Evolutionary conservation across 495 filamentous ascomycete species (phyloP).

Genomic region (Lophiostoma macrostomum): DNA sequence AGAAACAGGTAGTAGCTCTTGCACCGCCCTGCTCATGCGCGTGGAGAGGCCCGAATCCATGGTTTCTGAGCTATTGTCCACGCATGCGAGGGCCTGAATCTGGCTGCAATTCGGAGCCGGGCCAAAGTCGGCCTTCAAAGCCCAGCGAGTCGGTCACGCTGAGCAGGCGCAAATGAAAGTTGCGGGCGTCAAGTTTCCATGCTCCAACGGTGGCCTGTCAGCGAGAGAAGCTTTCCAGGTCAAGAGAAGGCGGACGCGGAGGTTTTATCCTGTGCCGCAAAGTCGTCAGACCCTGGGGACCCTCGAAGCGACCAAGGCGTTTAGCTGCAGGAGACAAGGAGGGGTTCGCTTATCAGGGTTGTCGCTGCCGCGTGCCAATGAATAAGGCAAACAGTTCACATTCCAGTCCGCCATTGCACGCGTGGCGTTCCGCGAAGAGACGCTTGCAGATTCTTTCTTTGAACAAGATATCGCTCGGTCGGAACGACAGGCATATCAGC

Average conservation of each 20-base stretch:
- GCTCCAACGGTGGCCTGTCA: too few relatives aligned
- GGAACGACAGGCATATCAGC: too few relatives aligned
- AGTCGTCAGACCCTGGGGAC: too few relatives aligned
- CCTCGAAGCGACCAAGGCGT: too few relatives aligned
- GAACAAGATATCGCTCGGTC: too few relatives aligned
- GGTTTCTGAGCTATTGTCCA: not conserved
- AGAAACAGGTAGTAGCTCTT: not conserved
- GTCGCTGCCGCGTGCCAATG: not conserved
- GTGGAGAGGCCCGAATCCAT: slow-evolving; percentile 19
- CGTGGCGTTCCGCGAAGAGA: slow-evolving; percentile 7
- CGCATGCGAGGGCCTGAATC: not conserved
- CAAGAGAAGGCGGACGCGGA: not conserved
- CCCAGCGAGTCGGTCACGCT: too few relatives aligned
- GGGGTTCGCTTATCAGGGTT: slow-evolving; percentile 9
- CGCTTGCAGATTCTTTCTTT: not conserved
- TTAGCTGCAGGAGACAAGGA: not conserved
- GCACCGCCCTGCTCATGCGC: slow-evolving; percentile 7
- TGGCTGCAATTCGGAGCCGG: too few relatives aligned
- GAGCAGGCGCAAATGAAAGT: too few relatives aligned
- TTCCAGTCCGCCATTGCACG: not conserved
- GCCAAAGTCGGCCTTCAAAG: too few relatives aligned
- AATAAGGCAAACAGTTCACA: not conserved
- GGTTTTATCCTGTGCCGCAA: not conserved
- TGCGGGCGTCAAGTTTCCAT: too few relatives aligned
- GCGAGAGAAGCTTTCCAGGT: too few relatives aligned